These are phyloP conservation scores for Salvia rosmarinus DNA, from an alignment of 257 asterid species.

Conservation along the genomic window DNA sequence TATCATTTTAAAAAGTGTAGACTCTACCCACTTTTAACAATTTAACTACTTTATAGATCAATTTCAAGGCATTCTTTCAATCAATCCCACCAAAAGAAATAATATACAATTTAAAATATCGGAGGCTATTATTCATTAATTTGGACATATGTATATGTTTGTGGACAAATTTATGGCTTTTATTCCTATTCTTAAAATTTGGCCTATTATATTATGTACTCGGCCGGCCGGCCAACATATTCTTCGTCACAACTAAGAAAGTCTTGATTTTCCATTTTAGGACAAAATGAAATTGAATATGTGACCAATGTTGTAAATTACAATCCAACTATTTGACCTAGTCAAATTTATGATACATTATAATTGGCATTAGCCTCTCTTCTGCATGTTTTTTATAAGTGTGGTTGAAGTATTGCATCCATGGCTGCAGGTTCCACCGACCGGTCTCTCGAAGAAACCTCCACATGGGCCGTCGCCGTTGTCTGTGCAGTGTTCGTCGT, in stretches of 20 bases:
- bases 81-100: too few species aligned
- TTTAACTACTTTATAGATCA: too few species aligned
- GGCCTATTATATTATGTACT: conserved; percentile 1
- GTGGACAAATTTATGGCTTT: not conserved
- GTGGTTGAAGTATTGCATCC: too few species aligned
- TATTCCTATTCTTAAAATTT: conserved; percentile 7
- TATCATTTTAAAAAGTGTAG: too few species aligned
- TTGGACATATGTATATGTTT: not conserved
- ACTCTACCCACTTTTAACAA: too few species aligned
- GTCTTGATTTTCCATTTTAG: not conserved
- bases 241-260: conserved; percentile 12
- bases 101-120: too few species aligned
- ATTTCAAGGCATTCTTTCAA: too few species aligned
- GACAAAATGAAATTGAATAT: conserved; percentile 25
- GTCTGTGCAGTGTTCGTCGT: conserved; percentile 66
- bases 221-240: conserved; percentile 33
- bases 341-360: conserved; percentile 14
- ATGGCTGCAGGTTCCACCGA: conserved; percentile 49
- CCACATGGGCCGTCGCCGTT: conserved; percentile 86
- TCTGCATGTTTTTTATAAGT: not conserved
- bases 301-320: conserved; percentile 21
- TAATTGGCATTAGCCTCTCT: not conserved
- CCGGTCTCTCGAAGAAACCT: conserved; percentile 67
- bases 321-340: not conserved
- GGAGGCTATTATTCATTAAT: not conserved